phyloP scores from a whole-genome alignment of 2,329 filamentous ascomycete species.

The Verticillium nubilum region DNA sequence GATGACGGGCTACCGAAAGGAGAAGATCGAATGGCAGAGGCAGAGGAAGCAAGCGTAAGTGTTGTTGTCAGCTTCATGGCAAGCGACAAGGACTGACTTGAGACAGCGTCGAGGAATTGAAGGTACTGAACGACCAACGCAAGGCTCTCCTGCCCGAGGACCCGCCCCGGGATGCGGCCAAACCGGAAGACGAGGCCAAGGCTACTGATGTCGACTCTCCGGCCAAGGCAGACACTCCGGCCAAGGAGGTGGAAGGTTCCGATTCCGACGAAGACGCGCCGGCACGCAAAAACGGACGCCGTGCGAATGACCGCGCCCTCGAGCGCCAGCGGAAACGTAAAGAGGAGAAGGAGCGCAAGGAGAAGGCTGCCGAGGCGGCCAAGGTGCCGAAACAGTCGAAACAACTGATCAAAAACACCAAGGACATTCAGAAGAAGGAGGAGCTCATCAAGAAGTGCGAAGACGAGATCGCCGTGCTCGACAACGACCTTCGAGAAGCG shows the following conservation, averaged over 20 bases:
- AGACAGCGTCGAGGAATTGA: conserved; percentile 63
- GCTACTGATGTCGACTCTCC: conserved; percentile 62
- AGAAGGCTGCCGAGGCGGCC: conserved; percentile 54
- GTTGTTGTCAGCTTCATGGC: background rate
- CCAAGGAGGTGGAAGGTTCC: conserved; percentile 54
- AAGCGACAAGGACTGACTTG: conserved; percentile 18
- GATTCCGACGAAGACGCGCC: conserved; percentile 68
- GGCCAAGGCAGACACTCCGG: conserved; percentile 34
- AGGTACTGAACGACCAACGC: conserved; percentile 64
- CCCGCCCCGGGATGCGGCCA: conserved; percentile 43
- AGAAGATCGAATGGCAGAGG: conserved; percentile 89
- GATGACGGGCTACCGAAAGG: conserved; percentile 92
- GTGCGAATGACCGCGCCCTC: conserved; percentile 62
- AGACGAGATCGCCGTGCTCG: conserved; percentile 75
- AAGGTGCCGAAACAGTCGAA: conserved; percentile 77
- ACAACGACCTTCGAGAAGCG: conserved; percentile 89
- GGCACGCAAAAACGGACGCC: conserved; percentile 44
- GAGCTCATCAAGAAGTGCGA: conserved; percentile 75
- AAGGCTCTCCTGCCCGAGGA: conserved; percentile 71
- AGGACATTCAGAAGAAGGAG: conserved; percentile 85
- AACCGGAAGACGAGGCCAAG: conserved; percentile 52
- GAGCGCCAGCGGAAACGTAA: conserved; percentile 75
- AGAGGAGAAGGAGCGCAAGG: conserved; percentile 54
- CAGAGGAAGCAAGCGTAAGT: conserved; percentile 63
- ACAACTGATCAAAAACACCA: conserved; percentile 80